phyloP scores from a whole-genome alignment of 2,329 filamentous ascomycete species.

The Ceratocystis cubensis region DNA sequence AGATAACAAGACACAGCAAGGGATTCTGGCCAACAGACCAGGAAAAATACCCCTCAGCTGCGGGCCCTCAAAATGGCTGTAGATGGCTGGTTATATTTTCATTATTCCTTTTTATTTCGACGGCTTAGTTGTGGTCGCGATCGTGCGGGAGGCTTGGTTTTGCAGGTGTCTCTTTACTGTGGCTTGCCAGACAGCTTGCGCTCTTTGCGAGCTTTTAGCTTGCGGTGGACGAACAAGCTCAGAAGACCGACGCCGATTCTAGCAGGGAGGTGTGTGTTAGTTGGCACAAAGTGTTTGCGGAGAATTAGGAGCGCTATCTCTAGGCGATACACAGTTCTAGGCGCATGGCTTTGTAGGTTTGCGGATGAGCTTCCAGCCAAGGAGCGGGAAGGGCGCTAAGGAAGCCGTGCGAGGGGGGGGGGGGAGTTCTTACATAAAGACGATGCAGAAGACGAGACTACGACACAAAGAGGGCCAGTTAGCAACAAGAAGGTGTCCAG shows the following conservation, averaged over 20 bases:
- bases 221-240: constrained; percentile 28
- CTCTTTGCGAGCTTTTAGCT: constrained; percentile 28
- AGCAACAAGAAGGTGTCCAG: neutral
- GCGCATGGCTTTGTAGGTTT: neutral
- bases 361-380: neutral
- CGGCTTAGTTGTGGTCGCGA: neutral
- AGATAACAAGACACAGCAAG: neutral
- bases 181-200: constrained; percentile 24
- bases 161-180: constrained; percentile 4
- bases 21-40: neutral
- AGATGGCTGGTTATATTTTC: constrained; percentile 2
- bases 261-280: constrained; percentile 20
- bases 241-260: constrained; percentile 29
- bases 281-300: constrained; percentile 6
- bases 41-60: neutral
- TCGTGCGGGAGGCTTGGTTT: neutral
- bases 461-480: neutral
- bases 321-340: too few relatives aligned
- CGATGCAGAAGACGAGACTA: constrained; percentile 33
- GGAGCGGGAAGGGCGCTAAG: neutral
- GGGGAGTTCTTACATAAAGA: constrained; percentile 26
- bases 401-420: neutral
- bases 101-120: neutral
- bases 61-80: neutral
- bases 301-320: neutral